Base-by-base conservation (phyloP, 2,329 filamentous ascomycete genomes). In the Fusarium incarnatum region DNA sequence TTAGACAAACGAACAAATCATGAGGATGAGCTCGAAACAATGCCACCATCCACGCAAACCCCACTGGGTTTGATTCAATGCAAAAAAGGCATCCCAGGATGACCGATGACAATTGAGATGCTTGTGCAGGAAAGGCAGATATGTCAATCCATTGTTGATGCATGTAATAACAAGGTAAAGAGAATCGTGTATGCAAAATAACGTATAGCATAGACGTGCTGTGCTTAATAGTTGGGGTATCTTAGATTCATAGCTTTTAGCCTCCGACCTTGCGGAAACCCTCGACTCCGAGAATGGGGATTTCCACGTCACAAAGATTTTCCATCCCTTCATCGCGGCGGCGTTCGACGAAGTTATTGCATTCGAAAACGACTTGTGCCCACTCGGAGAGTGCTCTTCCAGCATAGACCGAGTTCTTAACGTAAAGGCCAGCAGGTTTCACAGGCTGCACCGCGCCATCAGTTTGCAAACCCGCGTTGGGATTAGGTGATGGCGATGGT, bases 361-460 rank as follows among this genome's bases (percentile, higher is more conserved):
- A 93, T 77, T 96, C 93, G 59, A 88, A 87, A 18, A 94, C 88
- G 22, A 95, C 87, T 20, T 92, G 82, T 22, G 86, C 84, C 93
- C 93, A 96, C 78, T 96, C 93, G 0, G 92, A 92, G 46, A 96
- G 83, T 1, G 93, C 90, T 22, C 92, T 86, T 3, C 93, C 93
- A 5, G 87, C 83, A 77, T 95, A 92, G 50, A 87, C 87, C 11
- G 85, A 82, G 27, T 84, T 84, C 47, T 81, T 79, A 16, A 79
- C 78, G 56, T 81, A 85, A 3, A 81, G 70, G 8, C 85, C 85
- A 3, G 73, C 76, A 0, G 87, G 87, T 68, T 84, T 81, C 34
- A 81, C 69, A 1, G 86, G 82, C 34, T 79, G 78, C n/a, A 83
- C 79, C 20, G 82, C 69, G n/a, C 77, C 67, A 30, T 76, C 71